Percentiles rank a stretch among this genome's conserved stretches.
These are phyloP conservation scores for Echium plantagineum DNA, from an alignment of 257 asterid species.

Conservation along the genomic window DNA sequence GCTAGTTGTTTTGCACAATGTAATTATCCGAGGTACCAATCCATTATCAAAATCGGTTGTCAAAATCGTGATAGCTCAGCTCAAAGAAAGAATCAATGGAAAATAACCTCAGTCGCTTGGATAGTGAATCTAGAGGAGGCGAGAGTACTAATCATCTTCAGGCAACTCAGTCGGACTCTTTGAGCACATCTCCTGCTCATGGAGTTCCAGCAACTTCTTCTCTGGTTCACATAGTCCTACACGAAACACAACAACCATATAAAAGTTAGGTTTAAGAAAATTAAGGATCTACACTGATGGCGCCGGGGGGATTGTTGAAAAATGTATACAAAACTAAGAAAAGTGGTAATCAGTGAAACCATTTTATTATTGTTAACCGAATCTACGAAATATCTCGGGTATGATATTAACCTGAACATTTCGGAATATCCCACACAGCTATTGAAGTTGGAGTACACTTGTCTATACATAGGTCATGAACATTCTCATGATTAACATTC, in stretches of 20 bases:
- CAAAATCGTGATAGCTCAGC: not conserved
- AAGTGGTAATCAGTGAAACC: not conserved
- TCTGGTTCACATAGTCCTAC: conserved; percentile 88
- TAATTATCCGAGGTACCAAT: not conserved
- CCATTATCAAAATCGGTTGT: not conserved
- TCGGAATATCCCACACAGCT: conserved; percentile 98
- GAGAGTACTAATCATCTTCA: conserved; percentile 33
- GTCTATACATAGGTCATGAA: conserved; percentile 49
- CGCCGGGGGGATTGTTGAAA: no score
- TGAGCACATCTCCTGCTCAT: conserved; percentile 51
- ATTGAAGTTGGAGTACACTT: conserved; percentile 65
- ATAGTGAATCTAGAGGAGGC: not conserved
- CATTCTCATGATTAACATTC: conserved; percentile 84
- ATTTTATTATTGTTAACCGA: not conserved
- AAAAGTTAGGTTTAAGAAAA: not conserved
- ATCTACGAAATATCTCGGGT: no score
- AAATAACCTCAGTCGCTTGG: not conserved
- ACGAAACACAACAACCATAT: conserved; percentile 1
- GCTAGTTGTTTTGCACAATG: no score
- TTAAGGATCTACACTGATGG: not conserved
- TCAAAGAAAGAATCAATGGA: not conserved
- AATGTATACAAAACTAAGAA: no score
- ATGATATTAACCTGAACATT: conserved; percentile 71
- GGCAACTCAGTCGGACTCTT: conserved; percentile 69
- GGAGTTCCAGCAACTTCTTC: conserved; percentile 88